phyloP scores from a whole-genome alignment of 2,329 filamentous ascomycete species.

The Colletotrichum sp. region DNA sequence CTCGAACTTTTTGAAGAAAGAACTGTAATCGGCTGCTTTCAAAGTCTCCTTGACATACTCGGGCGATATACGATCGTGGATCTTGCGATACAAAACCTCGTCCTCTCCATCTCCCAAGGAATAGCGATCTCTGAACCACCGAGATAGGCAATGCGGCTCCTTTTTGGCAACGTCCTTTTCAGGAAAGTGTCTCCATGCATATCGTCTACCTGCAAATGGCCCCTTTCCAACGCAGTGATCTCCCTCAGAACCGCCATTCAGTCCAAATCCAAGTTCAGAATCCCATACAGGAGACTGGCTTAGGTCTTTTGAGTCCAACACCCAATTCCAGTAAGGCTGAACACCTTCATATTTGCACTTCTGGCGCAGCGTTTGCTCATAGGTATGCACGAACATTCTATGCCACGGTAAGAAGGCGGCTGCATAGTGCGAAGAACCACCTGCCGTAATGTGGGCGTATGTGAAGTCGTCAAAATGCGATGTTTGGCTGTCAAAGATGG shows the following conservation, averaged over 20 bases:
- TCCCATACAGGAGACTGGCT: background rate
- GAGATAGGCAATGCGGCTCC: background rate
- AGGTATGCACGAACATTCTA: constrained; percentile 33
- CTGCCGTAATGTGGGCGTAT: background rate
- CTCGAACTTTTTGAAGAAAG: background rate
- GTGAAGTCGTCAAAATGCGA: background rate
- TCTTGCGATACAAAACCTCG: background rate
- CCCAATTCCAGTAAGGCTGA: constrained; percentile 52
- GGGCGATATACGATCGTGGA: background rate
- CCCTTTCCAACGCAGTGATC: background rate
- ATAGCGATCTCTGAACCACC: background rate
- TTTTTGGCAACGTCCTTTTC: background rate
- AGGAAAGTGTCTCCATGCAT: background rate
- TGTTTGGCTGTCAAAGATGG: background rate
- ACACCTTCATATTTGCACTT: constrained; percentile 41
- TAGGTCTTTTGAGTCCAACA: constrained; percentile 25
- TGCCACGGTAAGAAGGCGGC: constrained; percentile 32
- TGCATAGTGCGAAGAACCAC: background rate
- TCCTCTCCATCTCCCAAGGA: background rate
- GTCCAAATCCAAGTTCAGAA: background rate
- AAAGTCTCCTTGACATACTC: background rate
- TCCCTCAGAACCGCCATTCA: background rate
- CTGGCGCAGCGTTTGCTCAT: constrained; percentile 31
- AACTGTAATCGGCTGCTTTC: background rate
- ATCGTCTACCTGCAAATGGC: background rate